phyloP scores from a whole-genome alignment of 2,329 filamentous ascomycete genomes.

The Venturia aucupariae region DNA sequence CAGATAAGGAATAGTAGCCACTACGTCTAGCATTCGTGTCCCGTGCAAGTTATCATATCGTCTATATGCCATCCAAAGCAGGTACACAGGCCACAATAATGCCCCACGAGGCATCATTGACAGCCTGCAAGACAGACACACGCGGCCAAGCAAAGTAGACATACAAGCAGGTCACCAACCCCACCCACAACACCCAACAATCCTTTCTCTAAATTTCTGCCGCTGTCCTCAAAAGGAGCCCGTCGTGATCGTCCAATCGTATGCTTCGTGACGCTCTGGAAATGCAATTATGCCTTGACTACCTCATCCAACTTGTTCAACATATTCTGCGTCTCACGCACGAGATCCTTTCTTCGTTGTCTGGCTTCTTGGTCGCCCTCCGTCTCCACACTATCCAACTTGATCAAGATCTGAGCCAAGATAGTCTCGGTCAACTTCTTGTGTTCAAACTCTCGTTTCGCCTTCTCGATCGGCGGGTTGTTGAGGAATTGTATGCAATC shows the following conservation, averaged over 20 bases:
- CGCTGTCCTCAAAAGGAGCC: background rate
- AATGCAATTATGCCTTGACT: constrained; percentile 11
- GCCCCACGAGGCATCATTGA: background rate
- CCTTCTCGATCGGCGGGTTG: constrained; percentile 54
- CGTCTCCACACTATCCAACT: constrained; percentile 61
- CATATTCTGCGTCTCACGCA: constrained; percentile 60
- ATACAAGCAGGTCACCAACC: background rate
- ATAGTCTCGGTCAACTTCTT: constrained; percentile 67
- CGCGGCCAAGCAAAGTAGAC: background rate
- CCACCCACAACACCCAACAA: background rate
- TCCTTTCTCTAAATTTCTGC: background rate
- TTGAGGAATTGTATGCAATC: constrained; percentile 53
- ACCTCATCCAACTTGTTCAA: constrained; percentile 54
- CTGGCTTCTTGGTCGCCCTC: constrained; percentile 43
- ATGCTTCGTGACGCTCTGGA: no score
- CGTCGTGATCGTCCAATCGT: background rate
- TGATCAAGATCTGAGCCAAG: constrained; percentile 65
- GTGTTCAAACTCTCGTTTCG: constrained; percentile 65
- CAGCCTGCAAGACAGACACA: no score
- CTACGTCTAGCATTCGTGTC: no score
- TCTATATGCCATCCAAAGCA: background rate
- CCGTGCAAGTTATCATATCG: background rate
- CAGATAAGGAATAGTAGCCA: no score
- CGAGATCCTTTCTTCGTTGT: constrained; percentile 58
- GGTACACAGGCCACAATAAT: background rate